These are phyloP conservation scores for Rhynchospora tenuis DNA, from an alignment of 176 grass and related monocot genomes.

Conservation along the genomic window DNA sequence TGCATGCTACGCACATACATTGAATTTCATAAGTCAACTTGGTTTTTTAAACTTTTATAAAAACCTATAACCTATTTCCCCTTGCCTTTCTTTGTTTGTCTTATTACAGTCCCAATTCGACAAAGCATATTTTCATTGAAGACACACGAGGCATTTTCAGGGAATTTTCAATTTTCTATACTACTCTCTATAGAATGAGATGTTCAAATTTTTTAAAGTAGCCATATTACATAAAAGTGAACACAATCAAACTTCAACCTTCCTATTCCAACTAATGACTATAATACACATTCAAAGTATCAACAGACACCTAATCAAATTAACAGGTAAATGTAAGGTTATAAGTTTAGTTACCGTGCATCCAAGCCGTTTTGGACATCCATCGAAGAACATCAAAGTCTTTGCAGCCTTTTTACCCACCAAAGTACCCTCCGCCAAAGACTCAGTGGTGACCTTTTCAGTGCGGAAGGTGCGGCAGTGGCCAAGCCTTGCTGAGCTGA, in stretches of 20 bases:
- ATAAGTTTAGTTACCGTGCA: conserved; percentile 67
- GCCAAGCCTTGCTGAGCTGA: conserved; percentile 51
- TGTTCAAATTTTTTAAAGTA: neutral
- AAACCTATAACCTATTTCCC: neutral
- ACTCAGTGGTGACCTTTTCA: conserved; percentile 57
- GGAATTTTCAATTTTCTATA: neutral
- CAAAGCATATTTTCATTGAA: neutral
- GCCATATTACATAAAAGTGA: neutral
- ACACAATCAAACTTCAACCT: neutral
- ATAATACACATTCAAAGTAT: neutral
- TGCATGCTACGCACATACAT: neutral
- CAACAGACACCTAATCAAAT: neutral
- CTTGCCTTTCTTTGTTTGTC: neutral
- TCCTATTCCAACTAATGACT: neutral
- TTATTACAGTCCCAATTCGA: conserved; percentile 5
- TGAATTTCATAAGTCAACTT: conserved; percentile 7
- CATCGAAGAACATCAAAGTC: conserved; percentile 99
- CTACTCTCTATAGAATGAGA: neutral
- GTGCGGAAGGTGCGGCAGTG: conserved; percentile 82
- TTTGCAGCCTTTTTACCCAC: conserved; percentile 60
- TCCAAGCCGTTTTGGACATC: conserved; percentile 88
- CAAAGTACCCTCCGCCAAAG: conserved; percentile 30
- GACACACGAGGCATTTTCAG: neutral
- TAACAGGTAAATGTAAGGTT: conserved; percentile 1
- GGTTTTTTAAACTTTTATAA: neutral